Evolutionary conservation across 805 yeast genomes (phyloP).

Genomic region (Candida insectalens): DNA sequence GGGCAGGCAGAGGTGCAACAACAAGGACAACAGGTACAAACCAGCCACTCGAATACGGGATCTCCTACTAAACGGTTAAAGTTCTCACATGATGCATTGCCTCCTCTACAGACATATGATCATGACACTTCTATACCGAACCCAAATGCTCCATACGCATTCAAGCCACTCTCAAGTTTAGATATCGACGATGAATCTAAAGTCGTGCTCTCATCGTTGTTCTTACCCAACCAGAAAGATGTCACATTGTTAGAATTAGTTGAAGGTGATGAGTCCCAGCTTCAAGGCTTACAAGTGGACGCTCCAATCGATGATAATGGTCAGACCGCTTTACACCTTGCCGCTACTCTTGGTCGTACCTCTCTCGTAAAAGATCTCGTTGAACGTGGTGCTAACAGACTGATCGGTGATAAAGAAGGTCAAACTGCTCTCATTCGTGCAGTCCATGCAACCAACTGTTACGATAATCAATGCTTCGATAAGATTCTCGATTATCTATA

Average conservation of each 20-base stretch:
- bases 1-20: neutral
- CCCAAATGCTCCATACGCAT: conserved; percentile 36
- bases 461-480: conserved; percentile 68
- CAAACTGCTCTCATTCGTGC: conserved; percentile 84
- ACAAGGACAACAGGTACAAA: neutral
- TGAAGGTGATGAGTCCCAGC: conserved; percentile 17
- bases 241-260: conserved; percentile 18
- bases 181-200: conserved; percentile 22
- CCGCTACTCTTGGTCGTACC: conserved; percentile 79
- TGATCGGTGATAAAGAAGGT: conserved; percentile 70
- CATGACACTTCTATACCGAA: conserved; percentile 30
- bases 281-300: conserved; percentile 48
- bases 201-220: conserved; percentile 38
- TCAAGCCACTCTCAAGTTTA: conserved; percentile 33
- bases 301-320: conserved; percentile 91
- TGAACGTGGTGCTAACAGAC: conserved; percentile 54
- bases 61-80: conserved; percentile 31
- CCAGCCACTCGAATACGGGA: neutral
- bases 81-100: conserved; percentile 5
- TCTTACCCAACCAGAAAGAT: conserved; percentile 31
- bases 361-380: conserved; percentile 63
- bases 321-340: conserved; percentile 92
- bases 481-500: conserved; percentile 61
- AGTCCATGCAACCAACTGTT: conserved; percentile 73
- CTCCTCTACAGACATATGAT: conserved; percentile 21